These are phyloP conservation scores for Acacia confusa DNA, from an alignment of 306 rosid species.

Conservation along the genomic window DNA sequence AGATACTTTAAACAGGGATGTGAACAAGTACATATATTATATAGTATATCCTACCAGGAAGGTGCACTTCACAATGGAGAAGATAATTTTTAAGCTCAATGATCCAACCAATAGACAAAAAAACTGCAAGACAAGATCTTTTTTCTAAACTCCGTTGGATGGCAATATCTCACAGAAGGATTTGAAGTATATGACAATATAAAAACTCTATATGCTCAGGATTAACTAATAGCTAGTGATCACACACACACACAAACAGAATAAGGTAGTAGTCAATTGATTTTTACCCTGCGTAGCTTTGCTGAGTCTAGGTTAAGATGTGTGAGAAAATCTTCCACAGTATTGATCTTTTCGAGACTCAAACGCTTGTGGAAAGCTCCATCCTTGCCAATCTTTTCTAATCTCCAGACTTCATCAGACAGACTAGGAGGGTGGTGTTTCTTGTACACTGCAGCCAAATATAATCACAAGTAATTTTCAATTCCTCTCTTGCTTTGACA, in stretches of 20 bases:
- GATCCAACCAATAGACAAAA: constrained; percentile 1
- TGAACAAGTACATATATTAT: neutral
- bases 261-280: constrained; percentile 23
- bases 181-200: neutral
- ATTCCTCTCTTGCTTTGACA: constrained; percentile 14
- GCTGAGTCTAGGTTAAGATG: constrained; percentile 68
- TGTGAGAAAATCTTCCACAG: constrained; percentile 83
- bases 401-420: constrained; percentile 93
- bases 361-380: constrained; percentile 97
- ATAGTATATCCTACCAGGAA: constrained; percentile 2
- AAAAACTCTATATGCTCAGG: constrained; percentile 11
- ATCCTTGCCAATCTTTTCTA: constrained; percentile 94
- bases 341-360: constrained; percentile 60
- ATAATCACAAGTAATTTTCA: constrained; percentile 20
- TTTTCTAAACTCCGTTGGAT: constrained; percentile 24
- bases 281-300: constrained; percentile 78
- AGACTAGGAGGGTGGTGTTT: constrained; percentile 95
- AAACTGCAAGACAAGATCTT: neutral
- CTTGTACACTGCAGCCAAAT: constrained; percentile 82
- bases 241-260: neutral
- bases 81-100: constrained; percentile 17
- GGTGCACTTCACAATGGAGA: constrained; percentile 20
- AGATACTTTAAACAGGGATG: neutral
- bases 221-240: neutral
- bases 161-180: neutral